Conservation (phyloP, 1,139 yeast genomes). For the Yamadazyma pseudoaaseri region DNA sequence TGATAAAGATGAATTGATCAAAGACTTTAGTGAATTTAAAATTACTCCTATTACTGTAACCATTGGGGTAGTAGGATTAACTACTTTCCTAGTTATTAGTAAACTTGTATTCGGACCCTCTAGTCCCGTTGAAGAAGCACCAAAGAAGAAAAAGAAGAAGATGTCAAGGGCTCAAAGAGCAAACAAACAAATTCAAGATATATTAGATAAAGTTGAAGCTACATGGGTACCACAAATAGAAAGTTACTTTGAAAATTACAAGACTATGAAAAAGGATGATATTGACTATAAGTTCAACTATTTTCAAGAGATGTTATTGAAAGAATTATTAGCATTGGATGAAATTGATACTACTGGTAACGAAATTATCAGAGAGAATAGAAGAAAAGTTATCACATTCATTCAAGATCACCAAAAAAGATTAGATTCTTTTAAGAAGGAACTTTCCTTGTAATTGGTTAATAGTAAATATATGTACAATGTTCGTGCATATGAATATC, state of each 20-base stretch:
- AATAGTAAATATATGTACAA: too few species aligned
- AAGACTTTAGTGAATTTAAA: slow-evolving; percentile 29
- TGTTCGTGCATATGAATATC: too few species aligned
- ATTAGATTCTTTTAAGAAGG: slow-evolving; percentile 53
- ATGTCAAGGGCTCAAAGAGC: slow-evolving; percentile 44
- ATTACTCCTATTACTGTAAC: slow-evolving; percentile 38
- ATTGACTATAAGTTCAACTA: slow-evolving; percentile 53
- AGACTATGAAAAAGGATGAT: slow-evolving; percentile 34
- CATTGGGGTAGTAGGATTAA: slow-evolving; percentile 29
- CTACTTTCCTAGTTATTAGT: slow-evolving; percentile 23
- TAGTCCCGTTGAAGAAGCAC: slow-evolving; percentile 8
- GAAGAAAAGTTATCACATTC: slow-evolving; percentile 59
- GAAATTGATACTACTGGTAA: slow-evolving; percentile 56
- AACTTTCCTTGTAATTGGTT: slow-evolving; percentile 19
- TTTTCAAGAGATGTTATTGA: slow-evolving; percentile 65
- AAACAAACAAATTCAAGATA: slow-evolving; percentile 38
- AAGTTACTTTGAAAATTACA: slow-evolving; percentile 34
- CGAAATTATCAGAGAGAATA: slow-evolving; percentile 50
- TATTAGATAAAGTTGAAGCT: slow-evolving; percentile 42
- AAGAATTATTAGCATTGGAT: slow-evolving; percentile 64
- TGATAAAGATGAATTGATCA: slow-evolving; percentile 23
- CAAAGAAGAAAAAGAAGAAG: slow-evolving; percentile 32
- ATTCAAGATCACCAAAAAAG: slow-evolving; percentile 61
- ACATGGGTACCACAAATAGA: slow-evolving; percentile 47
- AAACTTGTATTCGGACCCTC: slow-evolving; percentile 16